Evolutionary conservation across 768 basidiomycete genomes (phyloP), one percentile per base, ranked within the genome.

Genomic region (Mycena filopes): DNA sequence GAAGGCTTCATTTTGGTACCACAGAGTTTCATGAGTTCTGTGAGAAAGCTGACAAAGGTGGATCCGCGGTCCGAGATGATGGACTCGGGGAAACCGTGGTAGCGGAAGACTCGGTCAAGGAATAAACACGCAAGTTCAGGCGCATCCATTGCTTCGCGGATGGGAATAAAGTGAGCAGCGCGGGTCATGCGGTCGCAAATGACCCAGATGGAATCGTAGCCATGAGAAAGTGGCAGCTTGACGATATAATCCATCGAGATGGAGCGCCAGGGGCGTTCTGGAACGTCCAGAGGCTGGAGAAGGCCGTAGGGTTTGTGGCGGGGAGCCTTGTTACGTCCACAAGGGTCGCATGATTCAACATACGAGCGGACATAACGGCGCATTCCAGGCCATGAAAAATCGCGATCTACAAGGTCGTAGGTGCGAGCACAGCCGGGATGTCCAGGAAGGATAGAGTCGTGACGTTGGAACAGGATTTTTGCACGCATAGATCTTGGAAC

Each of bases 91-190:
- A 82, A 63, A 15, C 81, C 78, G 61, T 81, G 78, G 18, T 74
- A 55, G 18, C 66, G 66, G 63, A 77, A 82, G 25, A 83, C 70
- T 29, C 74, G 71, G 26, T 75, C 66, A 12, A 82, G 42, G 65
- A 80, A 83, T 1, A 83, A 49, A 43, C 70, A 63, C 0, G 80
- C 78, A 10, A 82, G 71, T 25, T 79, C 74, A 1, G 62, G 50
- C 1, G 81, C 69, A 26, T 68, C 68, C 40, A 78, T 70, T 4
- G 63, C 63, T 26, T 78, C 65, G 40, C 62, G 56, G 56, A 71
- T 68, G 1, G 82, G 81, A 43, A 85, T 76, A 67, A 86, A 84
- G 54, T n/a, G n/a, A n/a, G n/a, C n/a, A n/a, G n/a, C n/a, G n/a
- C n/a, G n/a, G n/a, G n/a, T n/a, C n/a, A n/a, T 81, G 77, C 33